Evolutionary conservation across 2,329 filamentous ascomycete species (phyloP).

Genomic region (Beauveria scarabaeidicola): DNA sequence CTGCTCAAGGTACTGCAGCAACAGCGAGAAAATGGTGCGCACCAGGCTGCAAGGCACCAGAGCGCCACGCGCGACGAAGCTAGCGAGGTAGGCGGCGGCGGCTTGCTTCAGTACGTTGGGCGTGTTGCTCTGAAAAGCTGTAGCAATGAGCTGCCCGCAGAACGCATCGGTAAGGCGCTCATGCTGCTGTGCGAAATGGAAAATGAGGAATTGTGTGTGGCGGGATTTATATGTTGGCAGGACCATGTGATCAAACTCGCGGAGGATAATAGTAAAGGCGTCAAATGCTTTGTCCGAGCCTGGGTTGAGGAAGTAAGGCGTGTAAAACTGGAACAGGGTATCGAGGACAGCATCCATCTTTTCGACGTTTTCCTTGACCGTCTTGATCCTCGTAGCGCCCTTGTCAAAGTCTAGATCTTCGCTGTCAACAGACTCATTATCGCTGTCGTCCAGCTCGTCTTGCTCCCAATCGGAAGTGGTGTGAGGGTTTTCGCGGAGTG

Average conservation of each 20-base stretch:
- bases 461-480: conserved; percentile 35
- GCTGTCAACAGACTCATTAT: conserved; percentile 61
- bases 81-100: conserved; percentile 85
- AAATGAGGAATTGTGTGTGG: conserved; percentile 90
- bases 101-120: conserved; percentile 71
- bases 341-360: conserved; percentile 91
- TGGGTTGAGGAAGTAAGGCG: conserved; percentile 60
- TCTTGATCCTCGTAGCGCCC: conserved; percentile 55
- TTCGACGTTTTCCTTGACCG: conserved; percentile 71
- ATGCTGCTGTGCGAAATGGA: conserved; percentile 85
- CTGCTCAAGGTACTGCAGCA: conserved; percentile 68
- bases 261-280: conserved; percentile 69
- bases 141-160: conserved; percentile 57
- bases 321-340: conserved; percentile 76
- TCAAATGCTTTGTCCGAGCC: conserved; percentile 60
- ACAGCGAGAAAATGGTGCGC: conserved; percentile 71
- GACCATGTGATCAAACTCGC: conserved; percentile 80
- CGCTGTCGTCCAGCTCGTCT: conserved; percentile 47
- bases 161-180: conserved; percentile 74
- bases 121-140: conserved; percentile 49
- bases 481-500: conserved; percentile 24
- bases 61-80: conserved; percentile 84
- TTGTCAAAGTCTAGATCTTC: conserved; percentile 61
- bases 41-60: conserved; percentile 69
- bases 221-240: conserved; percentile 85